Evolutionary conservation across 352 stramenopile species (phyloP).

Genomic region (Globisporangium recalcitrans): DNA sequence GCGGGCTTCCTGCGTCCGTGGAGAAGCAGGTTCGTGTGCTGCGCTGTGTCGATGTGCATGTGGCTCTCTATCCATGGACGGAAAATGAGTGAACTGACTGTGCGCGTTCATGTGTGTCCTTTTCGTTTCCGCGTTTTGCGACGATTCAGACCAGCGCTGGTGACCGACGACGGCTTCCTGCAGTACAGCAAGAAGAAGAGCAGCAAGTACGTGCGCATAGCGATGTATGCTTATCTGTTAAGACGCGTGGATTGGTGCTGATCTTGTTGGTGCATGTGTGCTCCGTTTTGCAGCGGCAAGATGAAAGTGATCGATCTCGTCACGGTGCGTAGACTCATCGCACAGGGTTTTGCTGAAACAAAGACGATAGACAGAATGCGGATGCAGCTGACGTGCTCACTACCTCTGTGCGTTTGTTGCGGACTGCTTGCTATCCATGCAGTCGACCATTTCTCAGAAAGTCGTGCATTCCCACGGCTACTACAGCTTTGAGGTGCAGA

Average conservation of each 20-base stretch:
- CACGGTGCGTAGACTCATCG: conserved; percentile 29
- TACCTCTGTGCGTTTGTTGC: neutral
- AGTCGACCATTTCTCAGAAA: conserved; percentile 38
- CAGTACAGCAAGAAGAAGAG: conserved; percentile 66
- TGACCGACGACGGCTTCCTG: conserved; percentile 63
- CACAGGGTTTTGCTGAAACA: neutral
- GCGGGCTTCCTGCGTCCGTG: conserved; percentile 59
- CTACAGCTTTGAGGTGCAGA: conserved; percentile 59
- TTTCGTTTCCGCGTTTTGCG: conserved; percentile 1
- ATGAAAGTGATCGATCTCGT: conserved; percentile 69
- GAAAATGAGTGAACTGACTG: neutral
- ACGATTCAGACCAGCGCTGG: conserved; percentile 31
- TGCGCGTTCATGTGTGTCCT: neutral
- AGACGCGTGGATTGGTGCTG: neutral
- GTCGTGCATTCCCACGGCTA: conserved; percentile 40
- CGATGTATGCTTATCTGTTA: too few relatives aligned
- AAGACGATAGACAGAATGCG: neutral
- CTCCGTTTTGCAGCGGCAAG: conserved; percentile 23
- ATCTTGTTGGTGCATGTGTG: neutral
- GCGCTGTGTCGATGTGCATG: neutral
- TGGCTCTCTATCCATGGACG: too few relatives aligned
- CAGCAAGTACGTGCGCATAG: conserved; percentile 17
- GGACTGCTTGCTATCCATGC: neutral
- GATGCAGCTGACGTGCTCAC: neutral
- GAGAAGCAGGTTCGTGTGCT: conserved; percentile 33